Evolutionary conservation across 202 grass and related monocot species (phyloP), one percentile per base, ranked within the genome.

Genomic region (Tripidium arundinaceum): DNA sequence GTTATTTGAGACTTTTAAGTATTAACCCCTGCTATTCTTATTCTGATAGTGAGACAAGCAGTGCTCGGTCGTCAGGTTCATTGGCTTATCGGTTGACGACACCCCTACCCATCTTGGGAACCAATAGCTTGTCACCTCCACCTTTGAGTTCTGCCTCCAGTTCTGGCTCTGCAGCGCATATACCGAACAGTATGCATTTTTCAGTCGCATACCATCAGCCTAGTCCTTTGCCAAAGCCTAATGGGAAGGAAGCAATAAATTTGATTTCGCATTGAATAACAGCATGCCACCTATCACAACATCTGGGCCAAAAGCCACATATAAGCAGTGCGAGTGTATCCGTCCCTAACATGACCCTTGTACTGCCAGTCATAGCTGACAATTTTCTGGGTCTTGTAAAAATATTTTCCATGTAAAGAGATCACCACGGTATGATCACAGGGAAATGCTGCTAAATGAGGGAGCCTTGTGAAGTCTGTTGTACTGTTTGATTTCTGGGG

Each of bases 161-260:
- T 68, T 59, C 87, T 55, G 79, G 87, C 27, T 86, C 87, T 90
- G 45, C 75, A 58, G 43, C 37, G 47, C 74, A 86, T 83, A 70
- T 69, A 64, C 50, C 67, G 25, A 85, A 42, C 0, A 36, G 62
- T 65, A 79, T 86, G 83, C 79, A 86, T 64, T 86, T 79, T 70
- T 79, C 79, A 43, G 39, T 90, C 6, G 68, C 43, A 47, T 79
- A 79, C 38, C 62, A 10, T 75, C 79, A 83, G 43, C 83, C 79
- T 64, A 90, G 87, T 79, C 79, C 79, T 58, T 63, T 90, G 55
- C 79, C 79, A 26, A 90, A 74, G 75, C 68, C 81, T 39, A 82
- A 87, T 0, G 81, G 77, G 19, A 84, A 83, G 68, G 83, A 78
- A 65, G 12, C 75, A 42, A 64, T 71, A 52, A 87, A 87, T 85